Base-by-base conservation (phyloP, 139 green algal species). In the Zygnema cylindricum region DNA sequence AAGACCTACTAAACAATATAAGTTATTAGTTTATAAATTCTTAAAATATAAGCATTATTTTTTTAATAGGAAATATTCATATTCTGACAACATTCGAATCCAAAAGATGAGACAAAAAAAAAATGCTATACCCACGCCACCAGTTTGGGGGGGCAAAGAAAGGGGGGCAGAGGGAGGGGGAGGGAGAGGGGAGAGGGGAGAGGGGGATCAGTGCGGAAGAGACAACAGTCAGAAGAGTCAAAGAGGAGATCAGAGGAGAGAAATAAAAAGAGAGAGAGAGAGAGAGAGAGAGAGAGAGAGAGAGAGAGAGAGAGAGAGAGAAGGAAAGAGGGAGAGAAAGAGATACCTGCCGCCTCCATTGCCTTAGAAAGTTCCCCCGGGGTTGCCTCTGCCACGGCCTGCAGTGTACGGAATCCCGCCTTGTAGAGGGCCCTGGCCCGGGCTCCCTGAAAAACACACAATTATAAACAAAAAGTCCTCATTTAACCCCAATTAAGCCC, bases 301-400 rank as follows among this genome's bases (percentile, higher is more conserved):
- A 63, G 49, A 16, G 49, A 63, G 49, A 63, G 49, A 16, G 49
- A 63, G 49, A 63, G 49, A 16, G 49, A 63, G n/a, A n/a, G n/a
- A n/a, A n/a, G n/a, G n/a, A n/a, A n/a, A 16, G 49, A 25, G 16
- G 49, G 49, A 63, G 49, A 16, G 7, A 7, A 3, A 40, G 3
- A 11, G 7, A 25, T 3, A 79, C 71, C 71, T 7, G 71, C 36
- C 7, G 71, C 21, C 36, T 54, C 36, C 36, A 79, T 7, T 16
- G 38, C 36, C 71, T 83, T 84, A 1, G 79, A 76, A 69, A 90
- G 84, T 77, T 90, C 86, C 30, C 23, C 86, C 38, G 79, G 33
- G n/a, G 86, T 63, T 1, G 86, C 86, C 38, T 90, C 86, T 42
- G 86, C 86, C n/a, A 90, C 43, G 40, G 86, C 86, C 40, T 90